These are phyloP conservation scores for Colletotrichum spinosum DNA, from an alignment of 2,329 filamentous ascomycete genomes.

Conservation along the genomic window DNA sequence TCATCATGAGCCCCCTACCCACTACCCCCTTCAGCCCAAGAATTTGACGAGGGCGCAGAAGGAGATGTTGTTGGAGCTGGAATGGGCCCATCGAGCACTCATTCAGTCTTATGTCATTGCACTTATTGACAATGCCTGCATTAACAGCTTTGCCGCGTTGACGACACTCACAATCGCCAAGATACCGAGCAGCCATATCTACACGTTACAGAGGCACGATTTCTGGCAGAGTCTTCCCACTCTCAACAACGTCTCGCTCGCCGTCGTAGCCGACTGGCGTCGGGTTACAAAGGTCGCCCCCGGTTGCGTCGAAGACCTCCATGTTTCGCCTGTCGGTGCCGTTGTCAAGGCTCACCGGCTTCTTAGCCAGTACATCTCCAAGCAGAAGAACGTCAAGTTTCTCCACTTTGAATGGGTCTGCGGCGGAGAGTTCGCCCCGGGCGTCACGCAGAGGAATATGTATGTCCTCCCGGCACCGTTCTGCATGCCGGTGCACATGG, in stretches of 20 bases:
- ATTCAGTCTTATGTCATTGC: slow-evolving; percentile 75
- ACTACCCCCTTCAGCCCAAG: slow-evolving; percentile 60
- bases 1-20: slow-evolving; percentile 38
- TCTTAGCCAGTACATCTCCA: slow-evolving; percentile 62
- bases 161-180: slow-evolving; percentile 72
- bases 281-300: slow-evolving; percentile 64
- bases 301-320: slow-evolving; percentile 60
- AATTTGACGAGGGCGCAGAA: slow-evolving; percentile 72
- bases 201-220: slow-evolving; percentile 64
- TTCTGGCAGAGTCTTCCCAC: slow-evolving; percentile 72
- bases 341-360: slow-evolving; percentile 63
- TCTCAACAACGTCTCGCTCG: slow-evolving; percentile 66
- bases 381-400: slow-evolving; percentile 62
- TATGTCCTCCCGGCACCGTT: slow-evolving; percentile 72
- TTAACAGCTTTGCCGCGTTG: slow-evolving; percentile 62
- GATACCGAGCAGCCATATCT: slow-evolving; percentile 71
- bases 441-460: slow-evolving; percentile 70
- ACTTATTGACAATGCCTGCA: slow-evolving; percentile 67
- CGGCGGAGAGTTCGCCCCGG: slow-evolving; percentile 75
- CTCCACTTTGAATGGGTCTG: slow-evolving; percentile 75
- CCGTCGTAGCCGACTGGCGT: slow-evolving; percentile 76
- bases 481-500: slow-evolving; percentile 47
- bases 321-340: slow-evolving; percentile 63
- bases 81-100: slow-evolving; percentile 77
- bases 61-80: slow-evolving; percentile 75